These are phyloP conservation scores for Phaseolus lunatus DNA, from an alignment of 306 rosid genomes.

Conservation along the genomic window DNA sequence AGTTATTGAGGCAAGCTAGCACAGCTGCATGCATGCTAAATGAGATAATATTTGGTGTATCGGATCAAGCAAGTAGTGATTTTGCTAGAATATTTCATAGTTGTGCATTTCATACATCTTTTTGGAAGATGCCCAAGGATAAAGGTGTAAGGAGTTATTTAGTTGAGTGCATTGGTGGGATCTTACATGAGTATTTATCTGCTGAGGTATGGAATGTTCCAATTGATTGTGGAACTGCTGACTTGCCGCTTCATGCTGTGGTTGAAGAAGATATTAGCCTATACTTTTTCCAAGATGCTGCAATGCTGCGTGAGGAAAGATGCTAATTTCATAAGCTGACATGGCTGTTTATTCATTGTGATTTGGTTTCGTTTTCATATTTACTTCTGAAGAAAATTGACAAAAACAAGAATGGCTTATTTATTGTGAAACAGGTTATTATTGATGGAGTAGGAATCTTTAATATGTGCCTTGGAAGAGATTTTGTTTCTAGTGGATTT, in stretches of 20 bases:
- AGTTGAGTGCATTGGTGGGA: conserved; percentile 81
- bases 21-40: conserved; percentile 90
- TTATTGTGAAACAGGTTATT: conserved; percentile 74
- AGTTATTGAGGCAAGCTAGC: conserved; percentile 87
- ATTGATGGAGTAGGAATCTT: conserved; percentile 92
- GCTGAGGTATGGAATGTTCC: conserved; percentile 92
- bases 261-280: conserved; percentile 66
- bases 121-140: conserved; percentile 68
- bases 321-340: conserved; percentile 46
- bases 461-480: conserved; percentile 77
- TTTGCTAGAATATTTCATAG: conserved; percentile 69
- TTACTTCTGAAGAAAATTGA: conserved; percentile 34
- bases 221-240: conserved; percentile 49
- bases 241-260: conserved; percentile 54
- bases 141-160: conserved; percentile 62
- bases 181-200: conserved; percentile 86
- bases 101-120: conserved; percentile 47
- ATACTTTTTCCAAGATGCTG: conserved; percentile 75
- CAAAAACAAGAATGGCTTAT: conserved; percentile 44
- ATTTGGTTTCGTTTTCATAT: conserved; percentile 39
- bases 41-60: conserved; percentile 90
- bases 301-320: conserved; percentile 87
- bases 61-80: conserved; percentile 67
- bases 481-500: conserved; percentile 81
- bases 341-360: conserved; percentile 38